Conservation (phyloP, 805 yeast species). For the Candida odintsovae region DNA sequence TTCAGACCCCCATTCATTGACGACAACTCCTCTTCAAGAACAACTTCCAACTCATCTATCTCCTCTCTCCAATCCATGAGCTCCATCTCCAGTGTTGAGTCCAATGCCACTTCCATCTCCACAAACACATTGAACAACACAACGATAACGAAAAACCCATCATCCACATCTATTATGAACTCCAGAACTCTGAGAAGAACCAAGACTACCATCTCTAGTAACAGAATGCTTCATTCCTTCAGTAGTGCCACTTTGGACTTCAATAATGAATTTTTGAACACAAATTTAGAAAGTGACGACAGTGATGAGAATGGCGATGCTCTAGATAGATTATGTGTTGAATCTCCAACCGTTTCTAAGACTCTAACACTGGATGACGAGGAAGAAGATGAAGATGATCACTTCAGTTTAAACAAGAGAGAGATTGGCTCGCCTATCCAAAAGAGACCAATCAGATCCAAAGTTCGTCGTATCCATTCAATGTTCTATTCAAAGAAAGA, state of each 20-base stretch:
- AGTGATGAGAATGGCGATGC: slow-evolving; percentile 7
- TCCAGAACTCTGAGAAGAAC: slow-evolving; percentile 17
- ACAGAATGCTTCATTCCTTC: slow-evolving; percentile 13
- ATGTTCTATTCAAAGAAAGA: slow-evolving; percentile 60
- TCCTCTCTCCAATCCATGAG: slow-evolving; percentile 18
- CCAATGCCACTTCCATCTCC: slow-evolving; percentile 5
- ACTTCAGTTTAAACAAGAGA: slow-evolving; percentile 20
- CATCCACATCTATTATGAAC: not conserved
- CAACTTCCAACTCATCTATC: slow-evolving; percentile 20
- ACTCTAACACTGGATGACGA: slow-evolving; percentile 2
- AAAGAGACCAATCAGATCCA: slow-evolving; percentile 25
- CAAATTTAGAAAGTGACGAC: slow-evolving; percentile 9
- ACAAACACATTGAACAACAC: slow-evolving; percentile 3
- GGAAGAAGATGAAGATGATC: slow-evolving; percentile 7
- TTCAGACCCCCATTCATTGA: slow-evolving; percentile 7
- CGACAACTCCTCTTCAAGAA: slow-evolving; percentile 7
- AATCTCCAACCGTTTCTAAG: slow-evolving; percentile 22
- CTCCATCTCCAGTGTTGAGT: slow-evolving; percentile 20
- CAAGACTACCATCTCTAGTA: slow-evolving; percentile 9
- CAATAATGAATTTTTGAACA: slow-evolving; percentile 7
- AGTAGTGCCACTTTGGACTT: slow-evolving; percentile 17
- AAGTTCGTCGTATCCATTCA: slow-evolving; percentile 58
- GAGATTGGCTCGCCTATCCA: slow-evolving; percentile 37
- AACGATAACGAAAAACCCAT: not conserved
- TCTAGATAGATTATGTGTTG: slow-evolving; percentile 21